Evolutionary conservation across 352 stramenopile species (phyloP), one percentile per base, ranked within the genome.

Genomic region (Globisporangium nagaii): DNA sequence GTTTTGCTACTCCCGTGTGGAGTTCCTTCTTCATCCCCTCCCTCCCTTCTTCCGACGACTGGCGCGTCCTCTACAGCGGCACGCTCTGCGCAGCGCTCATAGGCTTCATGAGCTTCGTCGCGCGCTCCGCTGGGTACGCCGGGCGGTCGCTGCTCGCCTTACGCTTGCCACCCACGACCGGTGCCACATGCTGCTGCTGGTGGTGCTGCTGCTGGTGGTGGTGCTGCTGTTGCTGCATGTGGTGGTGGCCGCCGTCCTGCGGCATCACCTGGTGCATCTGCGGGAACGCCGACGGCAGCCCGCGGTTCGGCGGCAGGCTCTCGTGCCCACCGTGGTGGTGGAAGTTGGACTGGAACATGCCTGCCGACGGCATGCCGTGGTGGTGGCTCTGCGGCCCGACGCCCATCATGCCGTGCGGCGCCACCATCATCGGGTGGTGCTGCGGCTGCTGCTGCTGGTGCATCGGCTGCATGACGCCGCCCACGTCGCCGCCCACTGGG

Each of bases 251-350:
- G 11, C 47, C 58, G 25, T 65, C 52, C 10, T 53, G 60, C 49
- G 66, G 60, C 59, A 67, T 63, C 50, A 54, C 54, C 31, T 63
- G 57, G 39, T 72, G 70, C 69, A 85, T 85, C 45, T 79, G 68
- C 4, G 70, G 73, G 56, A 87, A 86, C 28, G 69, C 69, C 28
- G 71, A 69, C 5, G 73, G 63, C 27, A 87, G 60, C 0, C 68
- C 58, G 57, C 79, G 73, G 2, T 59, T 41, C 20, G 50, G n/a
- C 4, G 31, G 22, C 50, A 53, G 37, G 19, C 12, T 53, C 24
- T 66, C 31, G 22, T 66, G 53, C 41, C 59, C 52, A 22, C 52
- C 41, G 17, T 53, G 51, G 46, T 69, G 47, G 53, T 58, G 48
- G 48, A 46, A 53, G 39, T 34, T 49, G 15, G 62, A 48, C 46